Conservation (phyloP, 2,329 filamentous ascomycete species). For the Hyphodiscus sp. region DNA sequence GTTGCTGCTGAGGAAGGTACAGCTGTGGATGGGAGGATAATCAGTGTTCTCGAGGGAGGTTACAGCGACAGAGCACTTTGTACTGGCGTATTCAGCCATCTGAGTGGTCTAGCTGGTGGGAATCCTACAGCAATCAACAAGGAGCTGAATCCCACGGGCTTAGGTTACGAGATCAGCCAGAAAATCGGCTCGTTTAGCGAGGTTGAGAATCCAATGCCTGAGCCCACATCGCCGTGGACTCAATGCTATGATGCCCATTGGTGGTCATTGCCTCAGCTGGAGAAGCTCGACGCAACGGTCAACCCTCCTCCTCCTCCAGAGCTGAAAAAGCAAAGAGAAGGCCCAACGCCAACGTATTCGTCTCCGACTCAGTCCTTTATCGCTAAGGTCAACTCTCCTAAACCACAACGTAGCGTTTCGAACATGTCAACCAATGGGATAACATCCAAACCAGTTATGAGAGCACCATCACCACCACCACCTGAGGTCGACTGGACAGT, state of each 20-base stretch:
- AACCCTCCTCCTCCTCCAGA: constrained; percentile 44
- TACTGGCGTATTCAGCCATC: constrained; percentile 83
- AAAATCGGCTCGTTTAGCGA: constrained; percentile 38
- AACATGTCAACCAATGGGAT: constrained; percentile 37
- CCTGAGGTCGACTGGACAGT: constrained; percentile 82
- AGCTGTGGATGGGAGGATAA: constrained; percentile 72
- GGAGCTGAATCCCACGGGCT: constrained; percentile 35
- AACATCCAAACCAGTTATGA: constrained; percentile 34
- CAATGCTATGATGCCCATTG: constrained; percentile 59
- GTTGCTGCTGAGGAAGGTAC: constrained; percentile 75
- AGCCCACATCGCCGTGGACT: constrained; percentile 9
- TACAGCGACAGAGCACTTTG: constrained; percentile 89
- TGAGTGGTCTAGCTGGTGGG: constrained; percentile 69
- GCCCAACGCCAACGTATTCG: constrained; percentile 65
- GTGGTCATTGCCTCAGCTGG: constrained; percentile 63
- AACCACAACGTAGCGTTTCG: constrained; percentile 57
- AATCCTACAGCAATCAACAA: constrained; percentile 36
- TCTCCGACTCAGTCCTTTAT: constrained; percentile 84
- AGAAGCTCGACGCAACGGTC: constrained; percentile 59
- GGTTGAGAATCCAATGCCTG: constrained; percentile 10
- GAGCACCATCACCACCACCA: constrained; percentile 58
- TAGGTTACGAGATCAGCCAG: constrained; percentile 53
- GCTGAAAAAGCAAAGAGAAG: constrained; percentile 47
- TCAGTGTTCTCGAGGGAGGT: constrained; percentile 92
- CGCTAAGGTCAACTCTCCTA: constrained; percentile 67